phyloP scores from a whole-genome alignment of 352 stramenopile species.

The Stramenopiles sp. region DNA sequence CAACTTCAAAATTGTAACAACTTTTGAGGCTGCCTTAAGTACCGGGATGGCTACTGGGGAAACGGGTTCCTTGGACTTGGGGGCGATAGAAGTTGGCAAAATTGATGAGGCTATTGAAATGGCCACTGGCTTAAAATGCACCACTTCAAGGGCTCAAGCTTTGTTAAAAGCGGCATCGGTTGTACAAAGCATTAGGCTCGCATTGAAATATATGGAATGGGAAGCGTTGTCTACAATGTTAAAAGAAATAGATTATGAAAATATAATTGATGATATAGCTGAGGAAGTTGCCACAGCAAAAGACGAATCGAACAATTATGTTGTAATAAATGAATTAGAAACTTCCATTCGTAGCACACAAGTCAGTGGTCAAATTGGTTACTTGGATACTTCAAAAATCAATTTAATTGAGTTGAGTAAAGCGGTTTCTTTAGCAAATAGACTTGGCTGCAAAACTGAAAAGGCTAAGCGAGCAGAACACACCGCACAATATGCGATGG shows the following conservation, averaged over 20 bases:
- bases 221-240: neutral
- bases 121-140: neutral
- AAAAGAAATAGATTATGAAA: neutral
- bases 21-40: neutral
- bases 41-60: neutral
- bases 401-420: neutral
- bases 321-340: slow-evolving; percentile 7
- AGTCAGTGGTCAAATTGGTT: neutral
- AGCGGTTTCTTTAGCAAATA: neutral
- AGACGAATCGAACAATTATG: neutral
- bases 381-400: neutral
- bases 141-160: neutral
- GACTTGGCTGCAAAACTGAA: neutral
- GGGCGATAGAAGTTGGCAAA: neutral
- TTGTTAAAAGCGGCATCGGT: neutral
- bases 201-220: slow-evolving; percentile 8
- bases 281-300: neutral
- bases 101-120: neutral
- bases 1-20: slow-evolving; percentile 6
- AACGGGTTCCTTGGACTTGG: neutral
- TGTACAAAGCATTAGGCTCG: neutral
- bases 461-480: neutral
- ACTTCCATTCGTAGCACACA: neutral
- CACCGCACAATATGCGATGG: neutral
- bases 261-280: neutral